phyloP scores from a whole-genome alignment of 2,329 filamentous ascomycete genomes.

The Phoma herbarum region DNA sequence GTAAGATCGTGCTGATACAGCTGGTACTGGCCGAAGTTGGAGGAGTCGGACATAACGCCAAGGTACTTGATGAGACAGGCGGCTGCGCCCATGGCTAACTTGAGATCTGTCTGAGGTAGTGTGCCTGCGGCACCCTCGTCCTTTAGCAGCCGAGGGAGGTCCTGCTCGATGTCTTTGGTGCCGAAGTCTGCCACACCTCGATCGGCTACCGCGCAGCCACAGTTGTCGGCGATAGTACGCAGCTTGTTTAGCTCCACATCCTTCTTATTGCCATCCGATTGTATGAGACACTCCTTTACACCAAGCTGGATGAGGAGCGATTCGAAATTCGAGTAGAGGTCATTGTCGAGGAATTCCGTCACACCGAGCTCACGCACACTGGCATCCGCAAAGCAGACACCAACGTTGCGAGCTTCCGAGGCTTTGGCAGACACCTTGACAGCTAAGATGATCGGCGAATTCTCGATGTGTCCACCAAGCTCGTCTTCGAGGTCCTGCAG shows the following conservation, averaged over 20 bases:
- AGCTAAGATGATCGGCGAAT: slow-evolving; percentile 91
- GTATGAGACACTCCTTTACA: slow-evolving; percentile 91
- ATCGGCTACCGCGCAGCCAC: slow-evolving; percentile 88
- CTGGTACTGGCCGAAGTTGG: slow-evolving; percentile 96
- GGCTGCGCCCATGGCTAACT: slow-evolving; percentile 94
- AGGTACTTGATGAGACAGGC: slow-evolving; percentile 95
- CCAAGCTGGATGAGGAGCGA: slow-evolving; percentile 95
- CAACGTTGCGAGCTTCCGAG: slow-evolving; percentile 82
- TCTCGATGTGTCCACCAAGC: slow-evolving; percentile 83
- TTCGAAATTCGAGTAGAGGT: slow-evolving; percentile 97
- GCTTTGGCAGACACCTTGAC: slow-evolving; percentile 93
- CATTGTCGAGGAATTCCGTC: slow-evolving; percentile 98
- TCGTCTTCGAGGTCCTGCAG: slow-evolving; percentile 97
- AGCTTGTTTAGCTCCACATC: slow-evolving; percentile 90
- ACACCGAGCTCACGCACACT: slow-evolving; percentile 95
- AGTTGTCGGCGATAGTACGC: slow-evolving; percentile 87
- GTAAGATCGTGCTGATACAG: slow-evolving; percentile 96
- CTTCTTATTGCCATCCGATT: slow-evolving; percentile 78
- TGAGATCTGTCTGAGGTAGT: slow-evolving; percentile 89
- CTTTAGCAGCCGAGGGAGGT: slow-evolving; percentile 84
- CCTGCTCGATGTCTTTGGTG: slow-evolving; percentile 93
- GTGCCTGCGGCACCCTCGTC: slow-evolving; percentile 81
- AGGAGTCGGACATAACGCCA: slow-evolving; percentile 85
- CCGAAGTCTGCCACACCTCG: slow-evolving; percentile 79
- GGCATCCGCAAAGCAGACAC: slow-evolving; percentile 97